phyloP scores from a whole-genome alignment of 768 basidiomycete species.

The Pleurotus platypus region DNA sequence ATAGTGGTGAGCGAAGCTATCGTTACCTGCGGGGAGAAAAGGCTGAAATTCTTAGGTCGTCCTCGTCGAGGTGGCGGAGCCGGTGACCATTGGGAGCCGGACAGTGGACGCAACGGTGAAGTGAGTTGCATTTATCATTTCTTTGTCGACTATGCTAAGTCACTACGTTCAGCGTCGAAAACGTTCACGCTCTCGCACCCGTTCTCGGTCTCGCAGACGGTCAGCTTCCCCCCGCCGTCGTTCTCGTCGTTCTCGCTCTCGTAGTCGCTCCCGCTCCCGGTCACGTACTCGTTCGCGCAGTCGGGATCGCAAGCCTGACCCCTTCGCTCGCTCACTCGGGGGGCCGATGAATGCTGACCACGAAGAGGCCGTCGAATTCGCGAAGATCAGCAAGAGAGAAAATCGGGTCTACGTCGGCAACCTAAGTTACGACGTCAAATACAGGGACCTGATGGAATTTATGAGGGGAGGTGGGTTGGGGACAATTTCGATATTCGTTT shows the following conservation, averaged over 20 bases:
- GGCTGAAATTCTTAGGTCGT: slow-evolving; percentile 20
- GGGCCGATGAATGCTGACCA: slow-evolving; percentile 89
- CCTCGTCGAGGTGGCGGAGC: slow-evolving; percentile 37
- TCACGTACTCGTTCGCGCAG: slow-evolving; percentile 66
- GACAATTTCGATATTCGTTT: slow-evolving; percentile 56
- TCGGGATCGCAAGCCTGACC: slow-evolving; percentile 60
- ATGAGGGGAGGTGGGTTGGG: slow-evolving; percentile 99
- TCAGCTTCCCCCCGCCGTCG: slow-evolving; percentile 64
- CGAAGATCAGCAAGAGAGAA: slow-evolving; percentile 96
- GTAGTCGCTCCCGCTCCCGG: slow-evolving; percentile 50
- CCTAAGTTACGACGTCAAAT: slow-evolving; percentile 97
- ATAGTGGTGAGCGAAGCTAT: slow-evolving; percentile 39
- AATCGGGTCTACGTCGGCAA: slow-evolving; percentile 99
- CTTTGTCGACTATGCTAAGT: slow-evolving; percentile 5
- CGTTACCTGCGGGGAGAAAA: not conserved
- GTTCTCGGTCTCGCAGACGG: slow-evolving; percentile 70
- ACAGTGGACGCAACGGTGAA: slow-evolving; percentile 68
- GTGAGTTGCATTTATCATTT: slow-evolving; percentile 36
- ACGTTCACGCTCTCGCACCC: slow-evolving; percentile 67
- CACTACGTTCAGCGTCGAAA: slow-evolving; percentile 49
- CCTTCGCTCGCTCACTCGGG: slow-evolving; percentile 77
- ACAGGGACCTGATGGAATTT: slow-evolving; percentile 98
- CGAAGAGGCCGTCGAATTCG: slow-evolving; percentile 93
- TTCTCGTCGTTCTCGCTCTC: slow-evolving; percentile 46
- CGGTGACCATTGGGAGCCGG: slow-evolving; percentile 84